These are phyloP conservation scores for Penicillium expansum DNA, from an alignment of 2,329 filamentous ascomycete genomes.

Conservation along the genomic window DNA sequence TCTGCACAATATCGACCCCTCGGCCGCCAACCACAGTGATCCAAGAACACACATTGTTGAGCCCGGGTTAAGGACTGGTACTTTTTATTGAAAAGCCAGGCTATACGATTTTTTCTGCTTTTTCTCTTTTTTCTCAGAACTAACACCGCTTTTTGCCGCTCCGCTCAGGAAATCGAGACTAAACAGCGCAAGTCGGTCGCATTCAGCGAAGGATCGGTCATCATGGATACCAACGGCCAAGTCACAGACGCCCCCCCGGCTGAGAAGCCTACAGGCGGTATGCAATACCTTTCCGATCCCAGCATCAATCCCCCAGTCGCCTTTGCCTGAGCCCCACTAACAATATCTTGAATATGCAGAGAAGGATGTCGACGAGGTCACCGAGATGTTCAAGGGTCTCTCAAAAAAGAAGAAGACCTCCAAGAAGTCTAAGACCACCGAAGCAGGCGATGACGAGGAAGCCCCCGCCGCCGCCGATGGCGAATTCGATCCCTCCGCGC, in stretches of 20 bases:
- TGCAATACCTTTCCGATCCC: slow-evolving; percentile 49
- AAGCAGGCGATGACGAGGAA: slow-evolving; percentile 50
- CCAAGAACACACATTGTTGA: slow-evolving; percentile 11
- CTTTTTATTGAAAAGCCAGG: neutral
- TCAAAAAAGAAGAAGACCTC: slow-evolving; percentile 71
- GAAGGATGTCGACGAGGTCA: slow-evolving; percentile 63
- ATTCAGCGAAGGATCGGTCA: slow-evolving; percentile 81
- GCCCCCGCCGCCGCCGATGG: slow-evolving; percentile 53
- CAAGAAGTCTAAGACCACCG: slow-evolving; percentile 58
- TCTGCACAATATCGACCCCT: slow-evolving; percentile 31
- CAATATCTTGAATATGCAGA: slow-evolving; percentile 38
- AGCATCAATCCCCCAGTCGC: slow-evolving; percentile 20
- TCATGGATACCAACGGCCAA: slow-evolving; percentile 86
- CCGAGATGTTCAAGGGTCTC: slow-evolving; percentile 65
- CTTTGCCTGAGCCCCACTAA: slow-evolving; percentile 38
- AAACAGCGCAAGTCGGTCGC: slow-evolving; percentile 90
- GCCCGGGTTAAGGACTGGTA: neutral
- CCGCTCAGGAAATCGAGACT: slow-evolving; percentile 42
- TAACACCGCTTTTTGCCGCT: slow-evolving; percentile 29
- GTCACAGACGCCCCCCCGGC: slow-evolving; percentile 73
- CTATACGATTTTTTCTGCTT: slow-evolving; percentile 8
- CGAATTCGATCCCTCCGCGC: slow-evolving; percentile 63
- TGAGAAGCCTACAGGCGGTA: slow-evolving; percentile 75
- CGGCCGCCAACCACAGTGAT: slow-evolving; percentile 23
- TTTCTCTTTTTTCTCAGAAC: slow-evolving; percentile 14